Percentiles rank a stretch among this genome's conserved stretches.
Evolutionary conservation across 768 basidiomycete species (phyloP).

Genomic region (Stropharia rugosoannulata): DNA sequence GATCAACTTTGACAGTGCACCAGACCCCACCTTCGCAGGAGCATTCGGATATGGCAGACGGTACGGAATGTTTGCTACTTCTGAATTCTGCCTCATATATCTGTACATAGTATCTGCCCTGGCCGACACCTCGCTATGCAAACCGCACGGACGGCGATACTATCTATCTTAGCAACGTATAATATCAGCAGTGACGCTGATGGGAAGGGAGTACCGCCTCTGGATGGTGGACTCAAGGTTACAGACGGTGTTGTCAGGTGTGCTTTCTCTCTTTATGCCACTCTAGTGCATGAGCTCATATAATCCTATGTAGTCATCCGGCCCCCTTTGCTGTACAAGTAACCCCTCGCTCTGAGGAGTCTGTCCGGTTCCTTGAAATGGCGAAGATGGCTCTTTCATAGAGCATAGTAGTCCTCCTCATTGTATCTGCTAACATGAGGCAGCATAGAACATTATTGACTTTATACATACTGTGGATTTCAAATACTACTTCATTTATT

Average conservation of each 20-base stretch:
- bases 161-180: constrained; percentile 26
- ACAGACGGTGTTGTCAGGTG: constrained; percentile 24
- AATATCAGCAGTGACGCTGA: constrained; percentile 31
- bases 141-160: constrained; percentile 28
- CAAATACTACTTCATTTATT: too few species aligned
- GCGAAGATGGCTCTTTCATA: constrained; percentile 4
- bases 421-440: background rate
- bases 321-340: constrained; percentile 20
- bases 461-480: too few species aligned
- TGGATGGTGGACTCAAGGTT: constrained; percentile 19
- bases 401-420: background rate
- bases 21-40: constrained; percentile 18
- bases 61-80: constrained; percentile 8
- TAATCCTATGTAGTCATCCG: constrained; percentile 18
- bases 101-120: constrained; percentile 27
- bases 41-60: constrained; percentile 35
- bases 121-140: constrained; percentile 35
- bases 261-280: background rate
- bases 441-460: too few species aligned
- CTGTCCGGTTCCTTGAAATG: constrained; percentile 16
- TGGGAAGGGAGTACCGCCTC: constrained; percentile 20
- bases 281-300: background rate
- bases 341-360: constrained; percentile 17
- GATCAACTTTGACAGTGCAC: constrained; percentile 11
- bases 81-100: background rate